phyloP scores from a whole-genome alignment of 2,329 filamentous ascomycete species.

The Colletotrichum plurivorum region DNA sequence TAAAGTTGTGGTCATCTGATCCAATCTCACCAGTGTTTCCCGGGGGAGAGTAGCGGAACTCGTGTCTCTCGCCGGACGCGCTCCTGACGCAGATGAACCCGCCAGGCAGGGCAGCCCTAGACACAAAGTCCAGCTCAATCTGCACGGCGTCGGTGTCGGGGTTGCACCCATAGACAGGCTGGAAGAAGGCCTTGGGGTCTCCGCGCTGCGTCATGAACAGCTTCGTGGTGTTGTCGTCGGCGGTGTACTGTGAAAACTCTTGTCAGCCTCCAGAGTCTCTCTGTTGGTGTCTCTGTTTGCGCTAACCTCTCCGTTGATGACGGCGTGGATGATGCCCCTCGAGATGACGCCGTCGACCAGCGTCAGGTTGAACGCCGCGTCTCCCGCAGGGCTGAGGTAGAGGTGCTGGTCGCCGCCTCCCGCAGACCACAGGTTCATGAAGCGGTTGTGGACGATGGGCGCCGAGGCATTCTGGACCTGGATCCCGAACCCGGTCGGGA shows the following conservation, averaged over 20 bases:
- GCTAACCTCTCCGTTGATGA: conserved; percentile 60
- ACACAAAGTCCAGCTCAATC: conserved; percentile 52
- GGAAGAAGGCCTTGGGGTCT: conserved; percentile 57
- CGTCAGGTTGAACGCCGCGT: conserved; percentile 52
- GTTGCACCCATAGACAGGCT: conserved; percentile 58
- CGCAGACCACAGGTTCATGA: conserved; percentile 52
- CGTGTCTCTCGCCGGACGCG: conserved; percentile 54
- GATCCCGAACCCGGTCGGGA: conserved; percentile 52
- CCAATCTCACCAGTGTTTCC: conserved; percentile 51
- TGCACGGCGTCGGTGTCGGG: conserved; percentile 57
- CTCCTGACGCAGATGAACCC: conserved; percentile 57
- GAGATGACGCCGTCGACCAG: conserved; percentile 55
- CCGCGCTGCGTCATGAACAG: conserved; percentile 62
- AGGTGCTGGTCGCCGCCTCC: conserved; percentile 57
- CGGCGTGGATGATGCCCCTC: conserved; percentile 50
- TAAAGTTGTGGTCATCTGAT: not conserved
- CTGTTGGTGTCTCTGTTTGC: no score
- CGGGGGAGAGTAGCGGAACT: conserved; percentile 59
- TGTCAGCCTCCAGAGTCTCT: not conserved
- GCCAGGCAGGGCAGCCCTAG: conserved; percentile 48
- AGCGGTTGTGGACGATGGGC: conserved; percentile 53
- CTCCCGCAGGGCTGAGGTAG: conserved; percentile 55
- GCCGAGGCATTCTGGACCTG: conserved; percentile 54
- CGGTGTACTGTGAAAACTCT: conserved; percentile 51
- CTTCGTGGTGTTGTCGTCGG: conserved; percentile 62